A percentile compares a stretch with the other conserved stretches of the same genome.
Evolutionary conservation across 2,329 filamentous ascomycete genomes (phyloP).

Genomic region (Arthrobotrys sinensis): DNA sequence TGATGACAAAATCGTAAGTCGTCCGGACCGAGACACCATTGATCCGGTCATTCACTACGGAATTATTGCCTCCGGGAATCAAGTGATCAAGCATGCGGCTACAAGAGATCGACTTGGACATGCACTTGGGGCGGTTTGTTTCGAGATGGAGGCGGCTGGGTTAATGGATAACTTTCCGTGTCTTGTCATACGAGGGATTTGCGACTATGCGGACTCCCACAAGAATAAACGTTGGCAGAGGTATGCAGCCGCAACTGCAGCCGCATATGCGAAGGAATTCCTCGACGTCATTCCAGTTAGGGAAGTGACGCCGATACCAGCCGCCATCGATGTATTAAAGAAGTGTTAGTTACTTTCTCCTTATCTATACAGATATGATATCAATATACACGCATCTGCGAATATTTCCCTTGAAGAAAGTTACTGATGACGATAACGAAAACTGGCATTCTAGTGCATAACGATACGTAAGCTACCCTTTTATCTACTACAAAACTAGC

Average conservation of each 20-base stretch:
- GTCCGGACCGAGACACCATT: neutral
- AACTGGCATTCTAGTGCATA: too few species aligned
- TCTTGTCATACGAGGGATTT: constrained; percentile 12
- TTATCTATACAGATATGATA: too few species aligned
- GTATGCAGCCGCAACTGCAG: constrained; percentile 16
- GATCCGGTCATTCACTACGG: constrained; percentile 36
- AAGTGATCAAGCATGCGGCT: constrained; percentile 31
- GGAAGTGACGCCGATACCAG: neutral
- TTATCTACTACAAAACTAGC: too few species aligned
- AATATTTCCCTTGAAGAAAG: too few species aligned
- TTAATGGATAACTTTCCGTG: constrained; percentile 23
- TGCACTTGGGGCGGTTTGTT: constrained; percentile 25
- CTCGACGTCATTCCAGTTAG: constrained; percentile 14
- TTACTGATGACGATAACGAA: too few species aligned
- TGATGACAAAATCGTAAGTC: neutral
- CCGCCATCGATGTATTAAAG: neutral
- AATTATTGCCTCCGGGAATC: constrained; percentile 27
- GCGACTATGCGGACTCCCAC: constrained; percentile 27
- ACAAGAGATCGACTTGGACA: constrained; percentile 17
- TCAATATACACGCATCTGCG: too few species aligned
- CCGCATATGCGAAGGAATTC: constrained; percentile 10
- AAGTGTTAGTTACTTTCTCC: neutral
- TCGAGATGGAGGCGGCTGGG: constrained; percentile 5
- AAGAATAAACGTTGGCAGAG: constrained; percentile 28
- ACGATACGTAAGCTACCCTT: too few species aligned